Base-by-base conservation (phyloP, 192 early-diverging fungal genomes). In the Entomortierella parvispora region DNA sequence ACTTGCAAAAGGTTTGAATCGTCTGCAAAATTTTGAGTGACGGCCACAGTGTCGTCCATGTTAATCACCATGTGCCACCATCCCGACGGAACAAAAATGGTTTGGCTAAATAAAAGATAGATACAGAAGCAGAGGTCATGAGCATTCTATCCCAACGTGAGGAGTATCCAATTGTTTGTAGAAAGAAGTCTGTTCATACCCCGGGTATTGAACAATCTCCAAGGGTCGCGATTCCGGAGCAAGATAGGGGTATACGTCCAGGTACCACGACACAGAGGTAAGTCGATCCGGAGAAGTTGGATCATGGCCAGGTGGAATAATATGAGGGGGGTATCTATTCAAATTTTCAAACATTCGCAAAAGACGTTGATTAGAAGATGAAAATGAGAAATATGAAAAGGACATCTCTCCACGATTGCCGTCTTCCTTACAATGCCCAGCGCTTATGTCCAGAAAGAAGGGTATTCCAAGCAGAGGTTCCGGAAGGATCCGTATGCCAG, bases 401-500 rank as follows among this genome's bases (percentile, higher is more conserved):
- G 22, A 6, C 34, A 23, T 20, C 5, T n/a, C 15, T 33, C 26
- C 2, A 23, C 25, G 32, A 6, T 31, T 37, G 6, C 12, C 9
- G 25, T 5, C 28, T 29, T n/a, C 60, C 71, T 44, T 84, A 85
- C 82, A 85, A 57, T 34, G 82, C 82, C 83, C 83, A 85, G n/a
- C 81, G 80, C 32, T 85, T 85, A 31, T 83, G 69, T 42, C 83
- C 83, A 32, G 58, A 59, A 0, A 85, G 47, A 1, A 85, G 51
- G 6, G 83, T 82, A 33, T 85, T 85, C 83, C 83, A 85, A 25
- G 82, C 82, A 28, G 79, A 80, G 2, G 82, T 83, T 28, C 82
- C 82, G 1, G 70, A 62, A 8, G 82, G 82, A 43, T 85, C 83
- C 2, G 58, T 57, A 44, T 85, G 83, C 83, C 83, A 85, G 0